These are phyloP conservation scores for Globisporangium heterothallicum DNA, from an alignment of 352 stramenopile genomes.

Conservation along the genomic window DNA sequence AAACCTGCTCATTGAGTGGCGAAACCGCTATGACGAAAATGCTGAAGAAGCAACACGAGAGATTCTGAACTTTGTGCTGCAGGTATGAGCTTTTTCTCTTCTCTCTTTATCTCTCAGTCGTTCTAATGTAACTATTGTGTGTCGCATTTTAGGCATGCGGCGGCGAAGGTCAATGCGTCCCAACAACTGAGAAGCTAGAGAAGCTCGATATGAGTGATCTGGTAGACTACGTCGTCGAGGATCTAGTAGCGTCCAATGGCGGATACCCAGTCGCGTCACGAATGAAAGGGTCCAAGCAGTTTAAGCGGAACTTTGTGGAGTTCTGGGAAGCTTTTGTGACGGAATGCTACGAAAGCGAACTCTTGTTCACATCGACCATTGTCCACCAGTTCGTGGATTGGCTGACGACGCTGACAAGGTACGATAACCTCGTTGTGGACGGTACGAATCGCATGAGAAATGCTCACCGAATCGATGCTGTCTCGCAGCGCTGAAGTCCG, in stretches of 20 bases:
- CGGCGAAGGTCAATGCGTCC: constrained; percentile 41
- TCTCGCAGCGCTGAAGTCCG: constrained; percentile 66
- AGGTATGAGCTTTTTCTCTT: constrained; percentile 18
- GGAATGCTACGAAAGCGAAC: constrained; percentile 77
- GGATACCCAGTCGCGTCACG: constrained; percentile 67
- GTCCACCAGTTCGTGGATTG: constrained; percentile 69
- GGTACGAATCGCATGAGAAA: too few species aligned
- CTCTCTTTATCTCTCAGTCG: not conserved
- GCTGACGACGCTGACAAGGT: constrained; percentile 78
- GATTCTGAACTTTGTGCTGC: constrained; percentile 74
- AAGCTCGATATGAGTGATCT: constrained; percentile 71
- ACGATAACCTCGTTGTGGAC: not conserved
- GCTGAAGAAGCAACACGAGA: constrained; percentile 48
- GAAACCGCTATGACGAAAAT: constrained; percentile 63
- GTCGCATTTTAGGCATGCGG: constrained; percentile 38
- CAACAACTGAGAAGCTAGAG: constrained; percentile 43
- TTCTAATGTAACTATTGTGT: not conserved
- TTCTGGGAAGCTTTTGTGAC: constrained; percentile 79
- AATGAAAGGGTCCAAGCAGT: constrained; percentile 52
- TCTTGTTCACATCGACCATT: constrained; percentile 68
- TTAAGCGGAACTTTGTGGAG: constrained; percentile 55
- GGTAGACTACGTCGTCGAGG: constrained; percentile 56
- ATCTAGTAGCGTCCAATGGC: constrained; percentile 54
- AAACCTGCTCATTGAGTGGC: constrained; percentile 57
- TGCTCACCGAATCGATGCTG: constrained; percentile 2